These are phyloP conservation scores for Avena atlantica DNA, from an alignment of 176 grass and related monocot genomes.

Conservation along the genomic window DNA sequence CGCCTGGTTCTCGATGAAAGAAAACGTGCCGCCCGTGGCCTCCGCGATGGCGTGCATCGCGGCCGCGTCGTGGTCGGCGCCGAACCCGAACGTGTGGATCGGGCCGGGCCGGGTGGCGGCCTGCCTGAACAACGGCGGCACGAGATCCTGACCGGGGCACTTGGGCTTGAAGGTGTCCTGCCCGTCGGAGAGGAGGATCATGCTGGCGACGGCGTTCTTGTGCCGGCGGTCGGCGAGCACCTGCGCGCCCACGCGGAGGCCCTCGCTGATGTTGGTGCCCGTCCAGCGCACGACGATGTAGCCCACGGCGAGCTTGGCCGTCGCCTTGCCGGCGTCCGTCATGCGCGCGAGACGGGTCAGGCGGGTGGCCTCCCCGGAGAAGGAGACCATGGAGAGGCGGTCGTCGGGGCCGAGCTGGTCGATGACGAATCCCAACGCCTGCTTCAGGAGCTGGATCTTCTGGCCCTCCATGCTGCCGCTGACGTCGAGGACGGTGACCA, in stretches of 20 bases:
- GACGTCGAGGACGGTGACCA: background rate
- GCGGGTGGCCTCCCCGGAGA: conserved; percentile 35
- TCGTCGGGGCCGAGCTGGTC: conserved; percentile 51
- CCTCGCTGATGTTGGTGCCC: conserved; percentile 51
- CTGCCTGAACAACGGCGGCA: conserved; percentile 52
- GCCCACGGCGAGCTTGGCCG: background rate
- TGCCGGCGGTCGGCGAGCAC: conserved; percentile 35
- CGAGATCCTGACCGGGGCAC: conserved; percentile 22
- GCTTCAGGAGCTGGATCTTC: conserved; percentile 42
- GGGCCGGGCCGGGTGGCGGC: conserved; percentile 16
- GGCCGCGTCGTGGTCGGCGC: conserved; percentile 70
- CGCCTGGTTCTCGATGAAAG: conserved; percentile 71
- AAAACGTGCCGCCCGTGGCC: conserved; percentile 75
- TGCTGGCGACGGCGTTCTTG: background rate
- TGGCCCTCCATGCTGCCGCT: background rate
- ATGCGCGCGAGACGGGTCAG: background rate
- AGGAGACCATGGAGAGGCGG: conserved; percentile 47
- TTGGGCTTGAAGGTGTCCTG: conserved; percentile 41
- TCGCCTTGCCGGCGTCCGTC: background rate
- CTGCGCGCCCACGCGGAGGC: conserved; percentile 44
- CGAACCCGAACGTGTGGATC: conserved; percentile 81
- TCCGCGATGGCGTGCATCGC: conserved; percentile 77
- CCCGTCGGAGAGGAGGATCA: conserved; percentile 59
- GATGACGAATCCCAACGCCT: conserved; percentile 47
- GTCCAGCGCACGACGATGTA: background rate